These are phyloP conservation scores for Yamadazyma dendronema DNA, from an alignment of 1,139 yeast species.

Conservation along the genomic window DNA sequence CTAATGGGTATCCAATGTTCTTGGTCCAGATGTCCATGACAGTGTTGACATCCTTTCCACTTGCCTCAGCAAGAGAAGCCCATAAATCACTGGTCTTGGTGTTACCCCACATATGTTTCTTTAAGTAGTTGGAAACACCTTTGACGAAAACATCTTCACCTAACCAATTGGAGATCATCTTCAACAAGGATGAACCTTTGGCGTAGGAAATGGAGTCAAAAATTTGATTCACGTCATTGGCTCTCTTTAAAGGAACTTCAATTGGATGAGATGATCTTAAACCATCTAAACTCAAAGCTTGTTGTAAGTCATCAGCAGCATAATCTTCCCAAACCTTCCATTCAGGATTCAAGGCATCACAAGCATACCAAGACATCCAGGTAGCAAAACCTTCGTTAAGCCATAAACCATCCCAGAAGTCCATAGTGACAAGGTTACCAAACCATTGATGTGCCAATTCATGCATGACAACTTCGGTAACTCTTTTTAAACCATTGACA, in stretches of 20 bases:
- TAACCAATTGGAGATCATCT: constrained; percentile 72
- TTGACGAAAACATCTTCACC: constrained; percentile 68
- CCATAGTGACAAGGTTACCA: constrained; percentile 62
- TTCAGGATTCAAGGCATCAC: constrained; percentile 52
- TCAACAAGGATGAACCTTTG: constrained; percentile 77
- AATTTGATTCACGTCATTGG: constrained; percentile 55
- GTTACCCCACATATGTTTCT: constrained; percentile 74
- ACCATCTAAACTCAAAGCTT: constrained; percentile 51
- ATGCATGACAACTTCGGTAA: constrained; percentile 59
- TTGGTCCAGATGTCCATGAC: constrained; percentile 88
- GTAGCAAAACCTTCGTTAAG: constrained; percentile 65
- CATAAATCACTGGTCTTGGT: constrained; percentile 82
- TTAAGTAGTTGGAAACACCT: constrained; percentile 74
- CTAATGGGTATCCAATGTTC: constrained; percentile 79
- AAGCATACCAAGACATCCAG: constrained; percentile 54
- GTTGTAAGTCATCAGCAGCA: constrained; percentile 51
- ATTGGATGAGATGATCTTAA: constrained; percentile 57
- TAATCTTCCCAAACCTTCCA: constrained; percentile 58
- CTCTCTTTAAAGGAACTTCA: constrained; percentile 54
- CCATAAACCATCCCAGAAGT: constrained; percentile 67
- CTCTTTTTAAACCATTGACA: constrained; percentile 45
- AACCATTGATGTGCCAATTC: constrained; percentile 69
- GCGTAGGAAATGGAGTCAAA: constrained; percentile 67
- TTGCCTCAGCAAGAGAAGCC: constrained; percentile 71
- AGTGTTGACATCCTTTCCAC: constrained; percentile 72